Evolutionary conservation across 305 asterid species (phyloP).

Genomic region (Rubia balearica): DNA sequence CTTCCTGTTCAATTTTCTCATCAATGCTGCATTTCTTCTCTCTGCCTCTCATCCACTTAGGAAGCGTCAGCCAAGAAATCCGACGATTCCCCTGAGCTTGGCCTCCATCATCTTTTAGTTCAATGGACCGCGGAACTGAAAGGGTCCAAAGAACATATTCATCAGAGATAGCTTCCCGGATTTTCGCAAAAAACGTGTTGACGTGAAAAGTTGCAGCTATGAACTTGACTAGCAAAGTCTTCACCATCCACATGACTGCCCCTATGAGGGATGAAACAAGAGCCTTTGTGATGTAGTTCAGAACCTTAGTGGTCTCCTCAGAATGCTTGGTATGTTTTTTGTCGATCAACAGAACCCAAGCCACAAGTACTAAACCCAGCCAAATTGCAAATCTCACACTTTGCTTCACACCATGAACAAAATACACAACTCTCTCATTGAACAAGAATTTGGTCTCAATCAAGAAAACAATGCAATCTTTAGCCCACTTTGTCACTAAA

Average conservation of each 20-base stretch:
- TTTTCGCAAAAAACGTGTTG: constrained; percentile 53
- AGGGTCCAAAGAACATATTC: constrained; percentile 60
- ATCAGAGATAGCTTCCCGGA: constrained; percentile 62
- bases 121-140: constrained; percentile 32
- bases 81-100: constrained; percentile 16
- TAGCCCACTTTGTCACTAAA: constrained; percentile 52
- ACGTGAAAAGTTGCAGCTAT: constrained; percentile 63
- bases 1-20: constrained; percentile 8
- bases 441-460: constrained; percentile 54
- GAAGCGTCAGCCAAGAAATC: constrained; percentile 27
- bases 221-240: constrained; percentile 48
- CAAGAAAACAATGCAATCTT: constrained; percentile 38
- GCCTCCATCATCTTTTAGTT: constrained; percentile 2
- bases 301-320: constrained; percentile 20
- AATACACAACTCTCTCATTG: constrained; percentile 61
- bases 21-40: constrained; percentile 16
- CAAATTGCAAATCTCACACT: constrained; percentile 52
- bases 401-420: constrained; percentile 46
- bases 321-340: constrained; percentile 31
- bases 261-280: constrained; percentile 53
- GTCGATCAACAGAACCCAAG: constrained; percentile 49
- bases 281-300: constrained; percentile 47
- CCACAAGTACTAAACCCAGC: constrained; percentile 49
- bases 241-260: constrained; percentile 62
- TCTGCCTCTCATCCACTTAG: constrained; percentile 8